Base-by-base conservation (phyloP, 1,139 yeast species). In the Saccharomyces hybrid region DNA sequence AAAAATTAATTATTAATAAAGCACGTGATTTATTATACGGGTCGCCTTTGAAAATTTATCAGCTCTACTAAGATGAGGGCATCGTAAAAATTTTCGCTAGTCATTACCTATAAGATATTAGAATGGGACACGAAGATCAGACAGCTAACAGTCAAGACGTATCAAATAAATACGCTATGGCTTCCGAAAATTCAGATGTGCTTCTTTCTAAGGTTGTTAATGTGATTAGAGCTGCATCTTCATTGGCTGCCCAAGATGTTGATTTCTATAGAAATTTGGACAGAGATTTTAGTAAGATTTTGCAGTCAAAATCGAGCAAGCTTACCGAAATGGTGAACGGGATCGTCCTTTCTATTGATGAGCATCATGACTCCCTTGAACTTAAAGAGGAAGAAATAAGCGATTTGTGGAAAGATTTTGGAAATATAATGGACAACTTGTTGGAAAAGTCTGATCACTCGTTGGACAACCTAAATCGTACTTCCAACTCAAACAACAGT, bases 161-260 rank as follows among this genome's bases (percentile, higher is more conserved):
- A 16, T 16, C 20, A n/a, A 46, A 7, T 27, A 23, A 4, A 26
- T 34, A 34, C 42, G 38, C 5, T 20, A 48, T 48, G 50, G 9
- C 50, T 7, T 16, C 54, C 26, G 57, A 54, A 38, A 50, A 53
- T 28, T 51, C 52, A n/a, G 60, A 61, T 26, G 55, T 52, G 5
- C 42, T 65, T 8, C 55, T 66, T 9, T 48, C 84, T 1, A 70
- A 73, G 56, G 75, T 81, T 3, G 76, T 81, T 51, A 76, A 76
- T 26, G 76, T 86, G 1, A 82, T 89, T 41, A 77, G 96, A 59
- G 79, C 88, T 1, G 81, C 97, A 0, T 75, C 86, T 5, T 81
- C 87, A 1, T 72, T 93, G 48, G 86, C 90, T 1, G 82, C 89
- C 0, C 89, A 88, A 60, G 99, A 93, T 73, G 79, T 90, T 27